These are phyloP conservation scores for Elsinoe arachidis DNA, from an alignment of 2,329 filamentous ascomycete genomes.

Conservation along the genomic window DNA sequence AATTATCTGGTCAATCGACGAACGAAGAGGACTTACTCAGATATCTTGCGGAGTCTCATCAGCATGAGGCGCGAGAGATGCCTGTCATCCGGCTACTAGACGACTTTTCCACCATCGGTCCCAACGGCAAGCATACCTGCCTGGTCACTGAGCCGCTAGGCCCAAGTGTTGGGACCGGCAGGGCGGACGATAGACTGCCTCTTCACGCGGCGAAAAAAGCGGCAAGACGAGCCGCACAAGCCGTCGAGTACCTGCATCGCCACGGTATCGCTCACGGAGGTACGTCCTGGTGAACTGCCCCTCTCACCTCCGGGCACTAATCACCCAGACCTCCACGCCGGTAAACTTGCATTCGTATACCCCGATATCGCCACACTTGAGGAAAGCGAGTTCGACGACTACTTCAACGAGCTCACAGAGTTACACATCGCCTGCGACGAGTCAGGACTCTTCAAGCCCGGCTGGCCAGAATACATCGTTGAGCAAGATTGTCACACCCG, in stretches of 20 bases:
- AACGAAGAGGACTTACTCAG: neutral
- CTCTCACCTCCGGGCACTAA: neutral
- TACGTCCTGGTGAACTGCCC: neutral
- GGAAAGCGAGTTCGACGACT: neutral
- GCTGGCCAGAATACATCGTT: neutral
- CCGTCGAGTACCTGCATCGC: constrained; percentile 17
- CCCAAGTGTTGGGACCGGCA: constrained; percentile 11
- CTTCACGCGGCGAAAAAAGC: constrained; percentile 15
- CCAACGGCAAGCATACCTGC: no score
- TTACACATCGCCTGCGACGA: neutral
- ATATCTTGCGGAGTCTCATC: neutral
- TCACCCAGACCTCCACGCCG: neutral
- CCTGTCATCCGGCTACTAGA: no score
- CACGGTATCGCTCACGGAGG: constrained; percentile 15
- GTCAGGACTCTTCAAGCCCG: neutral
- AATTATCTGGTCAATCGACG: no score
- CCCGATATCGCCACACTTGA: neutral
- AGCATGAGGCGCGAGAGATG: no score
- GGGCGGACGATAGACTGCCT: neutral
- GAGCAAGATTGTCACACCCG: no score
- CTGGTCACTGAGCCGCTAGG: constrained; percentile 17
- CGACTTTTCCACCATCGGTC: no score
- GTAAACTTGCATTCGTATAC: neutral
- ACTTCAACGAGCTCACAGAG: neutral
- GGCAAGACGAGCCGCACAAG: constrained; percentile 16